Evolutionary conservation across 768 basidiomycete species (phyloP).

Genomic region (Gyrodon lividus): DNA sequence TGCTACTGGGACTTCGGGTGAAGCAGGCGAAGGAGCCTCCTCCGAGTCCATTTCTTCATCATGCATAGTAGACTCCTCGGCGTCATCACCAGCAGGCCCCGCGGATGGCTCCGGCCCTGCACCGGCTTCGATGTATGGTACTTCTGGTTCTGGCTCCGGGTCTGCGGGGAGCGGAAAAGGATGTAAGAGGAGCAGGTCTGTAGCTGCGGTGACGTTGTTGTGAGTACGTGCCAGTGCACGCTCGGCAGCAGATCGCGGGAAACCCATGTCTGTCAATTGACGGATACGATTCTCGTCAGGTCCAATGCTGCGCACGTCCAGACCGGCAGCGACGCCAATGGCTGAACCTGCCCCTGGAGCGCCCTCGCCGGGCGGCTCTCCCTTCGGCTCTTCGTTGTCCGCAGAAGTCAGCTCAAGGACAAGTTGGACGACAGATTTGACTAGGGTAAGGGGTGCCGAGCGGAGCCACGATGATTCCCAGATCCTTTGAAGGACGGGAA

Average conservation of each 20-base stretch:
- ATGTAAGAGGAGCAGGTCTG: slow-evolving; percentile 81
- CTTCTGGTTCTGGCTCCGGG: slow-evolving; percentile 38
- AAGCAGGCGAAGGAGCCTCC: slow-evolving; percentile 15
- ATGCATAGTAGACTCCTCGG: slow-evolving; percentile 17
- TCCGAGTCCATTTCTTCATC: slow-evolving; percentile 31
- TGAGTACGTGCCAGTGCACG: slow-evolving; percentile 79
- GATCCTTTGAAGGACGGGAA: slow-evolving; percentile 64
- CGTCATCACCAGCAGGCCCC: slow-evolving; percentile 30
- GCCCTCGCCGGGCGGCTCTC: slow-evolving; percentile 39
- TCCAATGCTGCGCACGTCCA: slow-evolving; percentile 38
- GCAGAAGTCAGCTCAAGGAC: slow-evolving; percentile 80
- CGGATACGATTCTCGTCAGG: slow-evolving; percentile 78
- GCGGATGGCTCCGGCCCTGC: slow-evolving; percentile 25
- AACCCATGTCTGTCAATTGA: slow-evolving; percentile 95
- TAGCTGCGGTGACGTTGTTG: slow-evolving; percentile 87
- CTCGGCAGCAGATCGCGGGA: slow-evolving; percentile 84
- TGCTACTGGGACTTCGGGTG: slow-evolving; percentile 13
- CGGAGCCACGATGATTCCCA: slow-evolving; percentile 88
- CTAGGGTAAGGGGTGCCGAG: slow-evolving; percentile 69
- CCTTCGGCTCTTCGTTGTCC: slow-evolving; percentile 73
- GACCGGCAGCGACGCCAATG: slow-evolving; percentile 31
- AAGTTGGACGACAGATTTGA: slow-evolving; percentile 70
- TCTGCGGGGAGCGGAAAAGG: slow-evolving; percentile 78
- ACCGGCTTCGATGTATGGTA: slow-evolving; percentile 12
- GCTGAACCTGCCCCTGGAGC: slow-evolving; percentile 32